phyloP scores from a whole-genome alignment of 2,329 filamentous ascomycete genomes.

The Fusarium setosum region DNA sequence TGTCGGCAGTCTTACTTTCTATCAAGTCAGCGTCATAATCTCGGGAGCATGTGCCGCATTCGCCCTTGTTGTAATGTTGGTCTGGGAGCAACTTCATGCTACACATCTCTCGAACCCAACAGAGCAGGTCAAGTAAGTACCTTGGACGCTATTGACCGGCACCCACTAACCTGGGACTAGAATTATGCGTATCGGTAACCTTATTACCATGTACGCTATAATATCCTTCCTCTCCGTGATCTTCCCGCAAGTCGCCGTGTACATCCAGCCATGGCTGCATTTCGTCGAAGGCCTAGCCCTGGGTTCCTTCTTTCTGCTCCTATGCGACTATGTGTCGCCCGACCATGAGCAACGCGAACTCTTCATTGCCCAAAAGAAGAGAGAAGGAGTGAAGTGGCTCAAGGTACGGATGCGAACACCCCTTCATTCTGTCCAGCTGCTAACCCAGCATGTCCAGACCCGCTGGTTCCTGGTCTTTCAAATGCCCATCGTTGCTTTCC shows the following conservation, averaged over 20 bases:
- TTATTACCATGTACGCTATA: conserved; percentile 29
- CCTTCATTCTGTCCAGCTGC: accelerated
- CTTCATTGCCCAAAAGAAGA: conserved; percentile 34
- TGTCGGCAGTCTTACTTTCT: conserved; percentile 15
- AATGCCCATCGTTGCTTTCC: conserved; percentile 28
- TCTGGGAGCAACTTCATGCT: conserved; percentile 25
- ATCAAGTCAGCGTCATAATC: conserved; percentile 31
- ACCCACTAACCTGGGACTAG: not conserved
- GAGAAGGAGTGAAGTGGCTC: conserved; percentile 34
- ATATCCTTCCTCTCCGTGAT: conserved; percentile 31
- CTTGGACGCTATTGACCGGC: accelerated
- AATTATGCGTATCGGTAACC: conserved; percentile 30
- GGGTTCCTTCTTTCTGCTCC: conserved; percentile 34
- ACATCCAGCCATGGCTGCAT: conserved; percentile 32
- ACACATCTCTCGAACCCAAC: conserved; percentile 33
- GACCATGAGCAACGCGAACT: conserved; percentile 30
- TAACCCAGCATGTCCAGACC: conserved; percentile 9
- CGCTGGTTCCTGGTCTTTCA: conserved; percentile 40
- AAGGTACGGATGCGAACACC: not conserved
- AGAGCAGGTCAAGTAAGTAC: conserved; percentile 37
- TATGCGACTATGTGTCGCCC: conserved; percentile 37
- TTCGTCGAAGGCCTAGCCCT: conserved; percentile 32
- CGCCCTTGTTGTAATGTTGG: conserved; percentile 25
- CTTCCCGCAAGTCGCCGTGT: conserved; percentile 21
- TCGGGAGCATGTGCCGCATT: conserved; percentile 31